Percentiles rank a stretch among this genome's conserved stretches.
Conservation (phyloP, 352 stramenopile genomes). For the Phytopythium ostracodes region DNA sequence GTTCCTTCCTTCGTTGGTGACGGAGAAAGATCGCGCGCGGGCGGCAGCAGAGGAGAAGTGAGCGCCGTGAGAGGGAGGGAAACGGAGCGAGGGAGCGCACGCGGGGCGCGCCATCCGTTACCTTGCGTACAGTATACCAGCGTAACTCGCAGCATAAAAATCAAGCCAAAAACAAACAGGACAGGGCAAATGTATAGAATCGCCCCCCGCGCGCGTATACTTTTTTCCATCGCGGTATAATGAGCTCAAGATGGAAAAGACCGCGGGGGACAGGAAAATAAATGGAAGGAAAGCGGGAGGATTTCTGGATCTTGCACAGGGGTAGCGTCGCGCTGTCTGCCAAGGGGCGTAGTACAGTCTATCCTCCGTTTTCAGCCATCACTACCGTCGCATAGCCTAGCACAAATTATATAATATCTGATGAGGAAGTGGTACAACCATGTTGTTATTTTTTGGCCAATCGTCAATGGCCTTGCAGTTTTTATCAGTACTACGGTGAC, state of each 20-base stretch:
- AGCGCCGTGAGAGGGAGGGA: too few relatives aligned
- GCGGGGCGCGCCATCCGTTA: background rate
- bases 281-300: slow-evolving; percentile 2
- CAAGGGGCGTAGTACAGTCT: slow-evolving; percentile 1
- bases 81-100: too few relatives aligned
- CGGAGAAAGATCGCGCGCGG: background rate
- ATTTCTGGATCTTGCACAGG: background rate
- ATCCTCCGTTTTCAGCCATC: too few relatives aligned
- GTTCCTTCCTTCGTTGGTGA: background rate
- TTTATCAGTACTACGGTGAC: too few relatives aligned
- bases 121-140: background rate
- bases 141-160: background rate
- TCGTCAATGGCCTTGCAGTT: too few relatives aligned
- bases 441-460: too few relatives aligned
- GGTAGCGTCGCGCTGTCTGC: background rate
- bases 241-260: background rate
- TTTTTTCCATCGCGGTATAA: background rate
- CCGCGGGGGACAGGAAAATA: background rate
- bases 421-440: too few relatives aligned
- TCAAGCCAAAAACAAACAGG: too few relatives aligned
- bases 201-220: background rate
- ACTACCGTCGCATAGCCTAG: too few relatives aligned
- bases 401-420: too few relatives aligned
- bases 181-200: background rate
- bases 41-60: background rate